Percentiles rank a stretch among this genome's conserved stretches.
These are phyloP conservation scores for Populus simonii DNA, from an alignment of 345 rosid species.

Conservation along the genomic window DNA sequence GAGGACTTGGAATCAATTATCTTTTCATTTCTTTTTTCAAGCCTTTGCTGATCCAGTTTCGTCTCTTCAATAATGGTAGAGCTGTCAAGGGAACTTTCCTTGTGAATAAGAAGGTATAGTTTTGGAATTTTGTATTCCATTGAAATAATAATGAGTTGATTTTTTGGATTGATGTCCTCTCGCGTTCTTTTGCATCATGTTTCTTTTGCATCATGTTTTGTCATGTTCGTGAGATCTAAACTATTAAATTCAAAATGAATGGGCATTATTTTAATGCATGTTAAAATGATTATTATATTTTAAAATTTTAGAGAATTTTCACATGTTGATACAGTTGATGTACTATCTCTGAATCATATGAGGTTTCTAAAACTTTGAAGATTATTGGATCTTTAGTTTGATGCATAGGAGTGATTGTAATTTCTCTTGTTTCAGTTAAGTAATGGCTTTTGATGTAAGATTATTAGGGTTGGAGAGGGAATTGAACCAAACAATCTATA, in stretches of 20 bases:
- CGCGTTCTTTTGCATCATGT: background rate
- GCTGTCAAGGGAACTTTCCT: constrained; percentile 83
- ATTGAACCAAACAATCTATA: too few species aligned
- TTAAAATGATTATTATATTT: background rate
- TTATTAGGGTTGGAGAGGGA: too few species aligned
- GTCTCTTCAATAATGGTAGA: constrained; percentile 61
- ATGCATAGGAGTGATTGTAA: background rate
- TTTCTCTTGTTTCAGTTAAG: background rate
- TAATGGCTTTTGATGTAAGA: too few species aligned
- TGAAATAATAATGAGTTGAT: background rate
- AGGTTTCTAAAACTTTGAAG: background rate
- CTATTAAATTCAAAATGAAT: too few species aligned
- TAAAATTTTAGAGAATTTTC: background rate
- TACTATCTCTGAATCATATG: background rate
- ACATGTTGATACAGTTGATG: background rate
- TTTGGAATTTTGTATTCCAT: constrained; percentile 8
- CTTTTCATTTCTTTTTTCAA: constrained; percentile 21
- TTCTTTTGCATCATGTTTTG: background rate
- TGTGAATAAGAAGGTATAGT: constrained; percentile 57
- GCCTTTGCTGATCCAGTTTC: constrained; percentile 82
- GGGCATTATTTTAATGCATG: too few species aligned
- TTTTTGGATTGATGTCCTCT: background rate
- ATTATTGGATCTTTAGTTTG: background rate
- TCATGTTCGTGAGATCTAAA: background rate
- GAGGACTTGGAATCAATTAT: constrained; percentile 1